phyloP scores from a whole-genome alignment of 2,329 filamentous ascomycete species.

The Epichloe typhina region DNA sequence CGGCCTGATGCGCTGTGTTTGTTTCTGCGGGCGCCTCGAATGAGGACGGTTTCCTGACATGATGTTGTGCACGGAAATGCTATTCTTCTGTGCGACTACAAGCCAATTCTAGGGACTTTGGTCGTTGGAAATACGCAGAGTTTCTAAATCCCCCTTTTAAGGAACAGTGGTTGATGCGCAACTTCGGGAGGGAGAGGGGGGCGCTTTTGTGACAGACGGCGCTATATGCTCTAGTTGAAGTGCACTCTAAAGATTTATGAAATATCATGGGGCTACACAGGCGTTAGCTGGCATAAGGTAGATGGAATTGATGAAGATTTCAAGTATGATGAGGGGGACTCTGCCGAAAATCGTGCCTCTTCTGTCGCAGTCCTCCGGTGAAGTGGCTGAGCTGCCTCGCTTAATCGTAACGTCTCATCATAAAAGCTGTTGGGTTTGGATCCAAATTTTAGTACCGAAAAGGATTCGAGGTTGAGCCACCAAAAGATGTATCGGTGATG shows the following conservation, averaged over 20 bases:
- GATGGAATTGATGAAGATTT: conserved; percentile 9
- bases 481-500: too few relatives aligned
- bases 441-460: too few relatives aligned
- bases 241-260: background rate
- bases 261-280: background rate
- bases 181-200: background rate
- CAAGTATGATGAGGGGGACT: background rate
- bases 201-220: background rate
- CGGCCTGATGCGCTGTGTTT: background rate
- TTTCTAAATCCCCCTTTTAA: background rate
- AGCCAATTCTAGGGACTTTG: background rate
- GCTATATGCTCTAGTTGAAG: conserved; percentile 1
- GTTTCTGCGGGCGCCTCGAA: background rate
- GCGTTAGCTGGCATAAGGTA: conserved; percentile 10
- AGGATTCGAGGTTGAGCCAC: too few relatives aligned
- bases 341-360: background rate
- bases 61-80: background rate
- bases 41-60: background rate
- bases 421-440: too few relatives aligned
- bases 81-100: background rate
- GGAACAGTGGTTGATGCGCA: background rate
- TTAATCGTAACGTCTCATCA: too few relatives aligned
- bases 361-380: background rate
- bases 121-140: conserved; percentile 2
- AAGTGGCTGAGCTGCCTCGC: too few relatives aligned